These are phyloP conservation scores for Fraxinus xanthoxyloides DNA, from an alignment of 305 asterid genomes.

Conservation along the genomic window DNA sequence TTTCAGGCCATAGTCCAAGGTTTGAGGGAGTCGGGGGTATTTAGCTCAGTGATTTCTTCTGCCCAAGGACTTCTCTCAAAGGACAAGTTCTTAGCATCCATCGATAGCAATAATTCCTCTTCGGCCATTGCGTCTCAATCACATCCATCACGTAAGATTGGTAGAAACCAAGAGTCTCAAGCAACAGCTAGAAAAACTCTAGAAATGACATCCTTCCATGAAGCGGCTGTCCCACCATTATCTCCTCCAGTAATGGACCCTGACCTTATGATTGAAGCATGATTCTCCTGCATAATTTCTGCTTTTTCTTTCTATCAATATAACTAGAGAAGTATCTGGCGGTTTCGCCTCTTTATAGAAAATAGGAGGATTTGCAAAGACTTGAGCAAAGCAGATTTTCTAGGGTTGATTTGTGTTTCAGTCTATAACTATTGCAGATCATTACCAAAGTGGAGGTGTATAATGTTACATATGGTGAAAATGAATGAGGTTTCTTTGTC, in stretches of 20 bases:
- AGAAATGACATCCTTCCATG: slow-evolving; percentile 34
- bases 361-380: slow-evolving; percentile 37
- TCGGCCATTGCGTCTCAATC: slow-evolving; percentile 39
- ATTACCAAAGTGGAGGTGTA: slow-evolving; percentile 93
- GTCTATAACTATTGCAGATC: slow-evolving; percentile 69
- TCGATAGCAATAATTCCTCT: slow-evolving; percentile 63
- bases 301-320: slow-evolving; percentile 47
- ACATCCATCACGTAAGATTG: slow-evolving; percentile 68
- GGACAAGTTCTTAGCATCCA: slow-evolving; percentile 67
- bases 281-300: slow-evolving; percentile 50
- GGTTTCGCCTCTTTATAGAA: neutral
- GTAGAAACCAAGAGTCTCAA: slow-evolving; percentile 41
- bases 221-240: slow-evolving; percentile 73
- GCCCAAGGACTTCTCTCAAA: slow-evolving; percentile 49
- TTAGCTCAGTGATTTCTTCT: slow-evolving; percentile 61
- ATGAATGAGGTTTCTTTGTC: slow-evolving; percentile 21
- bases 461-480: slow-evolving; percentile 31
- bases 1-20: slow-evolving; percentile 87
- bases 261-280: slow-evolving; percentile 44
- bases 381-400: slow-evolving; percentile 41
- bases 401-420: slow-evolving; percentile 27
- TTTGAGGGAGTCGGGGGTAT: slow-evolving; percentile 74
- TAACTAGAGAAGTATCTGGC: slow-evolving; percentile 15
- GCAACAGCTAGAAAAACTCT: slow-evolving; percentile 60
- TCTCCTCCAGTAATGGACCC: slow-evolving; percentile 68